Percentiles rank a stretch among this genome's conserved stretches.
phyloP scores from a whole-genome alignment of 176 grass and related monocot genomes.

The Hordeum marinum region DNA sequence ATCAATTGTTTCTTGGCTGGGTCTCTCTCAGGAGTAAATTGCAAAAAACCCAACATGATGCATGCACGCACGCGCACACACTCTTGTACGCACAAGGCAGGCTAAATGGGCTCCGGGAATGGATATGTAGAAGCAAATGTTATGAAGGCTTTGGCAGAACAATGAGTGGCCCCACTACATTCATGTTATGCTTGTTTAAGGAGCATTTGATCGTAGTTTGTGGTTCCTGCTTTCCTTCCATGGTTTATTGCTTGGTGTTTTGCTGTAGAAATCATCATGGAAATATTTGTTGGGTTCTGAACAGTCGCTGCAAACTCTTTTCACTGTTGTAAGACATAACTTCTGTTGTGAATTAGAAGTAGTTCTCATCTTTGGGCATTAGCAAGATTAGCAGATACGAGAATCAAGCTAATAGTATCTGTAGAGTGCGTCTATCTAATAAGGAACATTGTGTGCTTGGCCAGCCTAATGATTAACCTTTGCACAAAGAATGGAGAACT shows the following conservation, averaged over 20 bases:
- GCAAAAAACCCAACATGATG: not conserved
- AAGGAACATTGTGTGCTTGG: not conserved
- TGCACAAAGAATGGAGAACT: not conserved
- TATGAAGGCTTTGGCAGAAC: slow-evolving; percentile 30
- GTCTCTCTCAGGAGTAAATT: not conserved
- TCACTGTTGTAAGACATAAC: not conserved
- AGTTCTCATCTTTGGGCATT: not conserved
- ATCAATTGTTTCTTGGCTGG: not conserved
- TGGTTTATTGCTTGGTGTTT: not conserved
- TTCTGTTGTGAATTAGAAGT: not conserved
- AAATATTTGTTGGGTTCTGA: not conserved
- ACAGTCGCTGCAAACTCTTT: too few relatives aligned
- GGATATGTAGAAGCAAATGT: slow-evolving; percentile 6
- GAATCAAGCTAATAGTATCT: slow-evolving; percentile 16
- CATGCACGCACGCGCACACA: not conserved
- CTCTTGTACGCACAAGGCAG: not conserved
- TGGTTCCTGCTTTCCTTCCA: not conserved
- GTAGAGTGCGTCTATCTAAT: too few relatives aligned
- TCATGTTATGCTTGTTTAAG: not conserved
- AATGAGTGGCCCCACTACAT: not conserved
- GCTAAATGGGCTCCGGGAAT: slow-evolving; percentile 10
- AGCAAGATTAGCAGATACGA: not conserved
- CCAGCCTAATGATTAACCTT: not conserved
- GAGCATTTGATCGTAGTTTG: not conserved
- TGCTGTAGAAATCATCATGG: not conserved